A percentile compares a stretch with the other conserved stretches of the same genome.
These are phyloP conservation scores for Talinum fruticosum DNA, from an alignment of 148 eudicot species.

Conservation along the genomic window DNA sequence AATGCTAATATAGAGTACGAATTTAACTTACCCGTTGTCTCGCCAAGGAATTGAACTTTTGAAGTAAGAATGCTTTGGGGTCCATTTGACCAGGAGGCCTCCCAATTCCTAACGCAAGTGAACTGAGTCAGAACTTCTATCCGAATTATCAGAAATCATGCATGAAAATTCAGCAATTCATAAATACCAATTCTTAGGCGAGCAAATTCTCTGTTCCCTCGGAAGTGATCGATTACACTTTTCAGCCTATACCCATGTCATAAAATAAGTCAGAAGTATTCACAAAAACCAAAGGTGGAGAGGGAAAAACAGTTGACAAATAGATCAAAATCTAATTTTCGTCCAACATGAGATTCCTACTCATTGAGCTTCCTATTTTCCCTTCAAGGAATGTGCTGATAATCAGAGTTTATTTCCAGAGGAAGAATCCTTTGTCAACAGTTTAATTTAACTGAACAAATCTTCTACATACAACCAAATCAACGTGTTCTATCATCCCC, in stretches of 20 bases:
- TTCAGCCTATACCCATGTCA: conserved; percentile 48
- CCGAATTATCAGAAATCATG: neutral
- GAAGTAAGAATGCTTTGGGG: conserved; percentile 93
- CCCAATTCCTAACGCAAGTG: conserved; percentile 65
- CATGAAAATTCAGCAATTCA: conserved; percentile 17
- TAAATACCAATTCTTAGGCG: conserved; percentile 85
- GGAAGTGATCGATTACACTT: conserved; percentile 78
- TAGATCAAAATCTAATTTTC: neutral
- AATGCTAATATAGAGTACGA: neutral
- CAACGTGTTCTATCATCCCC: neutral
- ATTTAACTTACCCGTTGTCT: conserved; percentile 56
- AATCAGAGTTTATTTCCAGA: neutral
- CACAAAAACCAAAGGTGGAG: neutral
- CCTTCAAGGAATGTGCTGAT: neutral
- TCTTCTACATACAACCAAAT: neutral
- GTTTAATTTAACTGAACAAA: neutral
- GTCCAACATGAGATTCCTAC: neutral
- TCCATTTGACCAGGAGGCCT: conserved; percentile 98
- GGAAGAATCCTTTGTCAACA: neutral
- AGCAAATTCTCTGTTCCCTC: conserved; percentile 68
- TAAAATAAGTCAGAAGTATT: neutral
- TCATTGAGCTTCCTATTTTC: neutral
- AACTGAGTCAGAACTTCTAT: conserved; percentile 12
- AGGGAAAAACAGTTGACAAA: neutral
- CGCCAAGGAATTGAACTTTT: conserved; percentile 76